phyloP scores from a whole-genome alignment of 1,284 basidiomycete species.

The Amylostereum areolatum region DNA sequence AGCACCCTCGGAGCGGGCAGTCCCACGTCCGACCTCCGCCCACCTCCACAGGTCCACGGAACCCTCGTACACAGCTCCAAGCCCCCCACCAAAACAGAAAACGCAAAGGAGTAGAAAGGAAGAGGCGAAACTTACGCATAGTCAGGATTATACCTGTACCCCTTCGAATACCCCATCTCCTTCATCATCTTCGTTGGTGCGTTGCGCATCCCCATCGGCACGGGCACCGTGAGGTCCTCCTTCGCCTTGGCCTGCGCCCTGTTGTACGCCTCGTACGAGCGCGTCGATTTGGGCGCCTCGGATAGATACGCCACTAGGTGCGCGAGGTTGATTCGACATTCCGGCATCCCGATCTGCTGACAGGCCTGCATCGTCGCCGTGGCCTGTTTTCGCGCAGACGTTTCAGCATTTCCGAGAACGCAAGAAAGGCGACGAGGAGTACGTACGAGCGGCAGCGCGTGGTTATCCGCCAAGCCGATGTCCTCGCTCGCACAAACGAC shows the following conservation, averaged over 20 bases:
- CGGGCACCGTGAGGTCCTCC: slow-evolving; percentile 45
- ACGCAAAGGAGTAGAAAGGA: slow-evolving; percentile 1
- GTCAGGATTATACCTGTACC: slow-evolving; percentile 76
- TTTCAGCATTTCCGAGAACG: too few species aligned
- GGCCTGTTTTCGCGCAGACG: too few species aligned
- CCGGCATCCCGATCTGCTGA: slow-evolving; percentile 82
- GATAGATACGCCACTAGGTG: slow-evolving; percentile 81
- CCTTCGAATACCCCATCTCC: slow-evolving; percentile 69
- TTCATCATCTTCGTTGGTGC: slow-evolving; percentile 84
- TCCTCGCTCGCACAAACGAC: slow-evolving; percentile 86
- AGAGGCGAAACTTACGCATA: slow-evolving; percentile 47
- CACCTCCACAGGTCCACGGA: too few species aligned
- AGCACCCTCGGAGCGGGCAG: too few species aligned
- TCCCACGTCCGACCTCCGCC: too few species aligned
- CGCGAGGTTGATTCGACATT: slow-evolving; percentile 72
- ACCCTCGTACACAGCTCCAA: too few species aligned
- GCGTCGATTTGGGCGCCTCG: slow-evolving; percentile 80
- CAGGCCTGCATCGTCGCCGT: slow-evolving; percentile 77
- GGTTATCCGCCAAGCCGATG: slow-evolving; percentile 72
- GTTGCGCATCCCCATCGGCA: slow-evolving; percentile 81
- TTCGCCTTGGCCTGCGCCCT: slow-evolving; percentile 61
- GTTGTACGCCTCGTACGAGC: slow-evolving; percentile 75
- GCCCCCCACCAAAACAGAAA: too few species aligned
- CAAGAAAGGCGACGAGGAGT: not conserved
- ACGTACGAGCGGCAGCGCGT: slow-evolving; percentile 66